These are phyloP conservation scores for Eremothecium gossypii DNA, from an alignment of 1,139 yeast genomes.

Conservation along the genomic window DNA sequence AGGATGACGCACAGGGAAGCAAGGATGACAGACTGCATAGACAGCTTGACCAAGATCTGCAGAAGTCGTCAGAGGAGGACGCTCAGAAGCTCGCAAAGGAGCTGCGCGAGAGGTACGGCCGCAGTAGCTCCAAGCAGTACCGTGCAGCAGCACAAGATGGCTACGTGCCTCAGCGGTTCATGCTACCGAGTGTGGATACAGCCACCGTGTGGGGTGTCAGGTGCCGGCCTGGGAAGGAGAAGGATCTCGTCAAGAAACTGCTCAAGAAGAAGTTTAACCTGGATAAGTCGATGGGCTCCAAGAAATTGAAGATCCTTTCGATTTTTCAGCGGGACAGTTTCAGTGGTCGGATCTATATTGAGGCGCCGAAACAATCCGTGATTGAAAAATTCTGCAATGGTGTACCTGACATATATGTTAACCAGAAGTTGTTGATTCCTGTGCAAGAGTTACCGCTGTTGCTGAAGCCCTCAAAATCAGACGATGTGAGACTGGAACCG, in stretches of 20 bases:
- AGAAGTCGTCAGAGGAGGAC: conserved; percentile 85
- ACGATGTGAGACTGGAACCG: conserved; percentile 80
- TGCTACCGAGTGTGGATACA: conserved; percentile 92
- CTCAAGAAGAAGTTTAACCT: conserved; percentile 61
- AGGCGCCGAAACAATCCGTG: conserved; percentile 89
- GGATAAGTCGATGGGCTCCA: conserved; percentile 32
- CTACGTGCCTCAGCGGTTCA: conserved; percentile 83
- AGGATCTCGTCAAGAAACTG: conserved; percentile 76
- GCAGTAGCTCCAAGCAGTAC: conserved; percentile 71
- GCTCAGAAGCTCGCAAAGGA: conserved; percentile 92
- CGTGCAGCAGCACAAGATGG: conserved; percentile 74
- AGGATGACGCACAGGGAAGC: conserved; percentile 40
- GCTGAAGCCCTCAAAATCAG: conserved; percentile 79
- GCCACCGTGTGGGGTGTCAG: conserved; percentile 95
- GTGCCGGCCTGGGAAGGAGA: conserved; percentile 88
- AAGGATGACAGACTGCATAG: conserved; percentile 65
- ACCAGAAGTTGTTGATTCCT: conserved; percentile 82
- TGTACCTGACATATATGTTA: conserved; percentile 66
- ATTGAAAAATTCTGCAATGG: conserved; percentile 84
- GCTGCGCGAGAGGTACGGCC: conserved; percentile 85
- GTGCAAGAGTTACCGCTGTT: conserved; percentile 93
- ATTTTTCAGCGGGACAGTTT: conserved; percentile 93
- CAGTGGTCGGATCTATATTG: conserved; percentile 84
- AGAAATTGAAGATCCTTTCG: conserved; percentile 69
- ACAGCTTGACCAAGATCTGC: conserved; percentile 84